Base-by-base conservation (phyloP, 495 filamentous ascomycete species). In the Aspergillus kassunensis region DNA sequence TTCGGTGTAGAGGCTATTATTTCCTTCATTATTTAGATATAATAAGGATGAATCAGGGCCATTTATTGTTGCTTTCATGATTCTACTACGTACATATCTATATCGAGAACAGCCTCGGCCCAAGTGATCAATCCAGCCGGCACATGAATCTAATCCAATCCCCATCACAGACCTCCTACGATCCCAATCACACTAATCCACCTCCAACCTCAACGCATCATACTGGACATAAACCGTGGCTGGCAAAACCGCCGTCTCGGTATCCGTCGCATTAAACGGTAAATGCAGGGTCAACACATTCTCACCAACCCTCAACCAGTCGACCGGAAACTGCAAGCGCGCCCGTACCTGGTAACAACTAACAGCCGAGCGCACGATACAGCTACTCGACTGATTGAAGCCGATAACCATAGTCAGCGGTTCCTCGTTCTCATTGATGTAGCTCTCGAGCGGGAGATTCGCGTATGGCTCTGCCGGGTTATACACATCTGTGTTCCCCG, bases 141-240 rank as follows among this genome's bases (percentile, higher is more conserved):
- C n/a, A n/a, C n/a, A n/a, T n/a, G n/a, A n/a, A n/a, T n/a, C n/a
- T n/a, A n/a, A n/a, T n/a, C n/a, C n/a, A n/a, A n/a, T n/a, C n/a
- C n/a, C n/a, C n/a, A n/a, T n/a, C n/a, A n/a, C n/a, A n/a, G n/a
- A n/a, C n/a, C n/a, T n/a, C n/a, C n/a, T n/a, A n/a, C n/a, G n/a
- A n/a, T n/a, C n/a, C n/a, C n/a, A n/a, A n/a, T n/a, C n/a, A n/a
- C n/a, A n/a, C 35, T 45, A 57, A 13, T 51, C 44, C 37, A 84
- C 34, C 55, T 83, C 79, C 18, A 82, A 47, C 31, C 77, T 63
- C 54, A 83, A 55, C 2, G 79, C 78, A 69, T 82, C 78, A 62
- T 84, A 83, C 60, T 83, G 78, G 12, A 82, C 73, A 62, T 82
- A 83, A 0, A 79, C 66, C 1, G 61, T 71, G 40, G 57, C 59